Evolutionary conservation across 768 basidiomycete species (phyloP).

Genomic region (Roridomyces roridus): DNA sequence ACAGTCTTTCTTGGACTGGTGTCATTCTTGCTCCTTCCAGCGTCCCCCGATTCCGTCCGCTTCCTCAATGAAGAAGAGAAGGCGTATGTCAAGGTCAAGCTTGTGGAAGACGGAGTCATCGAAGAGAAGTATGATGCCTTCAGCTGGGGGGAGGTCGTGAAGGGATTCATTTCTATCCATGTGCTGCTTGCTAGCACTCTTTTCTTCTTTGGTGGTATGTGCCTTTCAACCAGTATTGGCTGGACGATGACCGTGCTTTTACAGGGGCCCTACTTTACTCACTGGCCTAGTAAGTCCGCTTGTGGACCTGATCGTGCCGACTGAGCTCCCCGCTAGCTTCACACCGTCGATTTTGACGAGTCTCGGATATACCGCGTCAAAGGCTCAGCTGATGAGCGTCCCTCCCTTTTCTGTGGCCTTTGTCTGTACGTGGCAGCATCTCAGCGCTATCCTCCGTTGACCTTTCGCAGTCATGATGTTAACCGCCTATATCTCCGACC

Average conservation of each 20-base stretch:
- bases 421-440: constrained; percentile 23
- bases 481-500: constrained; percentile 31
- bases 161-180: constrained; percentile 57
- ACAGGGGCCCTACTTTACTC: constrained; percentile 52
- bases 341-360: constrained; percentile 61
- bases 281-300: constrained; percentile 51
- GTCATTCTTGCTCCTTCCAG: constrained; percentile 57
- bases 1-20: constrained; percentile 61
- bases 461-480: constrained; percentile 29
- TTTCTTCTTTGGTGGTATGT: constrained; percentile 59
- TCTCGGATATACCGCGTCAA: constrained; percentile 50
- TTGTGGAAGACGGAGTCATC: constrained; percentile 48
- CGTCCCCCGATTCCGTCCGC: constrained; percentile 46
- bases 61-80: constrained; percentile 62
- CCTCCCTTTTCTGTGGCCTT: constrained; percentile 46
- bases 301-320: too few relatives aligned
- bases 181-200: constrained; percentile 55
- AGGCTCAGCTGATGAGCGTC: constrained; percentile 59
- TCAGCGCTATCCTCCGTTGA: not conserved
- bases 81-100: constrained; percentile 47
- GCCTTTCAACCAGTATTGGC: not conserved
- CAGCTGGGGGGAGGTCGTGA: constrained; percentile 61
- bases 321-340: constrained; percentile 44
- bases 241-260: not conserved
- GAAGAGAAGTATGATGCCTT: constrained; percentile 50